Base-by-base conservation (phyloP, 306 rosid species). In the Arachis hypogaea region DNA sequence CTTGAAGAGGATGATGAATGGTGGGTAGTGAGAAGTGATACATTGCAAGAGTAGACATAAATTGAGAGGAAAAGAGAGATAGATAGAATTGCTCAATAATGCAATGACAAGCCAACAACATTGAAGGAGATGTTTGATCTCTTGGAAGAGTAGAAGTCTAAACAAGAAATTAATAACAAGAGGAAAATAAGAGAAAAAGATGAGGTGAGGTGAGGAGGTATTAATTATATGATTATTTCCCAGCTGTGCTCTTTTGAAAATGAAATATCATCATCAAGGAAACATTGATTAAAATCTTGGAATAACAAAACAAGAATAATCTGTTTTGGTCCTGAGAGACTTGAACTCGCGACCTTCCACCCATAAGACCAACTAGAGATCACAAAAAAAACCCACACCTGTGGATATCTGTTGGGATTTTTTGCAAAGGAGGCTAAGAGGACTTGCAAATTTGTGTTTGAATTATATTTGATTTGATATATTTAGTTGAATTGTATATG, bases 41-140 rank as follows among this genome's bases (percentile, higher is more conserved):
- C 36, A 83, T 80, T 76, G 86, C 10, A 82, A 87, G 76, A 71
- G 72, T 77, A 55, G 7, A 51, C 80, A 80, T 41, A 82, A 62
- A 73, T 61, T 62, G 69, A 44, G 61, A 45, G 57, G 68, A 11
- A 75, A 36, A 22, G 28, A 22, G 28, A 22, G 28, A 69, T 9
- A 54, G 29, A 79, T 14, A 73, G 61, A 36, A 43, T 40, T 74
- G 11, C 43, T 61, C 63, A 74, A 80, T 69, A 50, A 56, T 63
- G 66, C 8, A 45, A 55, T 68, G 90, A 90, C 92, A 74, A 67
- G 59, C 69, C 84, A 88, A 83, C 90, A 61, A 82, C 77, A 77
- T 14, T 68, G 90, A 88, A 80, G 80, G 63, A 59, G 88, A 70
- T 78, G 85, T 82, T 73, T 90, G 67, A 90, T 84, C 93, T 84